Percentiles rank a stretch among this genome's conserved stretches.
phyloP scores from a whole-genome alignment of 2,329 filamentous ascomycete genomes.

The Dactylellina parvicollis region DNA sequence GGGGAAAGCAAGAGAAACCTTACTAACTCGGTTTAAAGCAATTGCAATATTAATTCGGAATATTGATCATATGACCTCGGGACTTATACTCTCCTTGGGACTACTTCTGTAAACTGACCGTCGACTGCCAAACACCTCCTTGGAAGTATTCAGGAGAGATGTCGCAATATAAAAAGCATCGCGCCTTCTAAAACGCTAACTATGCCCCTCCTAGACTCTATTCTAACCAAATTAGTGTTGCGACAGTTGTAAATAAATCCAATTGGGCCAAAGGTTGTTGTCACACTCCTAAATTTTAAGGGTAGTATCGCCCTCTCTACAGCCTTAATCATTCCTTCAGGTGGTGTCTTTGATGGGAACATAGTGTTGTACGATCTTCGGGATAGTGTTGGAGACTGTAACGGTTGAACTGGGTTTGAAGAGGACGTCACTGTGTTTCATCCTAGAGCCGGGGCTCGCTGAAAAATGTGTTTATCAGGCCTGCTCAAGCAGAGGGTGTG shows the following conservation, averaged over 20 bases:
- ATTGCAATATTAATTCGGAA: background rate
- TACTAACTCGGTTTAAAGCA: background rate
- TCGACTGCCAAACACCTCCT: too few species aligned
- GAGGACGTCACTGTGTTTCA: slow-evolving; percentile 65
- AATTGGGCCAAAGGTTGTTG: slow-evolving; percentile 17
- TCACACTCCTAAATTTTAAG: too few species aligned
- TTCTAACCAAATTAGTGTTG: too few species aligned
- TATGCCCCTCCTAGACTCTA: too few species aligned
- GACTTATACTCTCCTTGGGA: too few species aligned
- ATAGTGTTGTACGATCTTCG: slow-evolving; percentile 36
- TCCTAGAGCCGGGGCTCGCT: slow-evolving; percentile 66
- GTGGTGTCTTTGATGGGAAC: slow-evolving; percentile 19
- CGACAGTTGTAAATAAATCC: too few species aligned
- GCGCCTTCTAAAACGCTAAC: too few species aligned
- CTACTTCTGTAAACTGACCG: too few species aligned
- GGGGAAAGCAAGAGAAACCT: background rate
- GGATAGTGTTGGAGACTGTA: slow-evolving; percentile 24
- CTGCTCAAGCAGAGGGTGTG: slow-evolving; percentile 66
- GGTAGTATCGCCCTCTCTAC: slow-evolving; percentile 25
- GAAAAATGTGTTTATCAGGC: slow-evolving; percentile 68
- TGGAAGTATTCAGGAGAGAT: too few species aligned
- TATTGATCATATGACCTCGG: too few species aligned
- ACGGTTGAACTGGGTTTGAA: slow-evolving; percentile 19
- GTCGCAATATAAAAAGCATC: too few species aligned
- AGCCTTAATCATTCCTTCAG: slow-evolving; percentile 19